Base-by-base conservation (phyloP, 2,329 filamentous ascomycete genomes). In the Sporothrix pallida region DNA sequence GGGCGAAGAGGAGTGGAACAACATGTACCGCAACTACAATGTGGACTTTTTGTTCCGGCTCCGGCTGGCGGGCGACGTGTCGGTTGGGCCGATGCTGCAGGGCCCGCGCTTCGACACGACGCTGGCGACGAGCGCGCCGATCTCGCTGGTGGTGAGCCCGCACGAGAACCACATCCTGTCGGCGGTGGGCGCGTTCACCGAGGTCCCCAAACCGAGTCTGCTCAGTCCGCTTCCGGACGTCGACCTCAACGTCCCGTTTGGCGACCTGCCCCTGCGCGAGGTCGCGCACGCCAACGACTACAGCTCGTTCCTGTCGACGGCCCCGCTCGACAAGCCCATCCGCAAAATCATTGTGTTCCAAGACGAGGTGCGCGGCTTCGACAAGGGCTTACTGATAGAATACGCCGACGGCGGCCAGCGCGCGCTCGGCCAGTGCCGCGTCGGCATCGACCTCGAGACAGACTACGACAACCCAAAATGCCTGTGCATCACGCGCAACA, bases 371-470 rank as follows among this genome's bases (percentile, higher is more conserved):
- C 12, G 10, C 48, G 23, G 15, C 31, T 72, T 65, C 12, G 48
- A 46, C 58, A 58, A 60, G 4, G 70, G 70, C 4, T 9, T 72
- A 23, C 15, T 72, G 0, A 4, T 72, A 2, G 44, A n/a, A 4
- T 72, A 72, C 31, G 13, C 44, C 12, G 52, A 65, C 46, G 70
- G 70, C 26, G 70, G 58, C 17, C 44, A 65, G 17, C 70, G 70
- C 17, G 70, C 70, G 2, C 46, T 72, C 8, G 70, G 70, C 17
- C 70, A 72, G 26, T 72, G 70, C 48, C 58, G 70, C 7, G n/a
- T 72, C 48, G 70, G 58, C 9, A 9, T 65, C 23, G 70, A 72
- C 58, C 3, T 12, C 12, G 37, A 17, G 50, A 46, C 37, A 6
- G 69, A 62, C 8, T 71, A 48, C n/a, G n/a, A n/a, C n/a, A n/a